A percentile compares a stretch with the other conserved stretches of the same genome.
Conservation (phyloP, 805 yeast genomes). For the Metschnikowia lachancei region DNA sequence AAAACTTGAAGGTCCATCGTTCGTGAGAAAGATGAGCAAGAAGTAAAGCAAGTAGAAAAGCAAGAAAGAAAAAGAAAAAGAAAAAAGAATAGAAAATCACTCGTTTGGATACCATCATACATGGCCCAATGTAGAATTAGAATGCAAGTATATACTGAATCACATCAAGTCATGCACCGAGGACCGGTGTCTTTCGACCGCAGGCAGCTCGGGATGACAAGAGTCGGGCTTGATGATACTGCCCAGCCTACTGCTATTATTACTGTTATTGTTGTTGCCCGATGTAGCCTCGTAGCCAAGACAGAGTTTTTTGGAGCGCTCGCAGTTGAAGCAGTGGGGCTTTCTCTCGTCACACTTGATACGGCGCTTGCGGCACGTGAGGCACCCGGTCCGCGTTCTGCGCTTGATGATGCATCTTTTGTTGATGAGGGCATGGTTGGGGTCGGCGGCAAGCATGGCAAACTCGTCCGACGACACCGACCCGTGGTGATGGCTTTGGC, state of each 20-base stretch:
- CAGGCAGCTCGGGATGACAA: neutral
- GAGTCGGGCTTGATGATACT: neutral
- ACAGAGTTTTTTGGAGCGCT: slow-evolving; percentile 60
- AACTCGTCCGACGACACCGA: slow-evolving; percentile 1
- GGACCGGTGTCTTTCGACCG: slow-evolving; percentile 3
- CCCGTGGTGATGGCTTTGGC: neutral
- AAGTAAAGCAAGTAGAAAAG: too few species aligned
- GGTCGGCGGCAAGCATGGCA: slow-evolving; percentile 10
- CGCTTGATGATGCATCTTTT: slow-evolving; percentile 50
- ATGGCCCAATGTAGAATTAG: neutral
- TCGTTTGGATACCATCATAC: too few species aligned
- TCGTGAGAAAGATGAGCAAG: too few species aligned
- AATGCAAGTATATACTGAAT: neutral
- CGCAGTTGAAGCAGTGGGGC: slow-evolving; percentile 68
- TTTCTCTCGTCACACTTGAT: slow-evolving; percentile 75
- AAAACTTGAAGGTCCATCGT: too few species aligned
- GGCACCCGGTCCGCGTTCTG: slow-evolving; percentile 72
- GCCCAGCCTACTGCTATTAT: neutral
- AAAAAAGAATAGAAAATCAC: too few species aligned
- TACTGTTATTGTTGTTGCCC: neutral
- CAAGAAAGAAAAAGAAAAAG: too few species aligned
- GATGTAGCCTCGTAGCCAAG: slow-evolving; percentile 53
- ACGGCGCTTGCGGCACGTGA: slow-evolving; percentile 68
- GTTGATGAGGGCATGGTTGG: slow-evolving; percentile 32
- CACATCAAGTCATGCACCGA: slow-evolving; percentile 14